phyloP scores from a whole-genome alignment of 768 basidiomycete species.

The Psilocybe sp. region DNA sequence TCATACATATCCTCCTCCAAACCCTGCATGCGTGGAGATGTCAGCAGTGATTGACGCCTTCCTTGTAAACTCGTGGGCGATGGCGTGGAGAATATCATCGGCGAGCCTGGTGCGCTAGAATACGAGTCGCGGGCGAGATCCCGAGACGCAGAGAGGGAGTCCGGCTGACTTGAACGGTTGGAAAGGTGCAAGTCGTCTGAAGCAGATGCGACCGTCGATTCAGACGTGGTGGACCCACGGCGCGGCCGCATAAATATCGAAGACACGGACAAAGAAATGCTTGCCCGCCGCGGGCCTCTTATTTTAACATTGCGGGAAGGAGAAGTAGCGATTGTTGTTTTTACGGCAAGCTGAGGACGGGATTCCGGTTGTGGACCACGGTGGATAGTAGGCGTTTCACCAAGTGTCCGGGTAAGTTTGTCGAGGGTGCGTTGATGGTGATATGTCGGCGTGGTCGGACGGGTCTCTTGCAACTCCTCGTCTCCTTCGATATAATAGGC shows the following conservation, averaged over 20 bases:
- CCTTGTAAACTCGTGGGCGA: slow-evolving; percentile 14
- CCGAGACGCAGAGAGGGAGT: slow-evolving; percentile 19
- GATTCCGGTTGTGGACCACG: background rate
- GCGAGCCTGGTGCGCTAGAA: slow-evolving; percentile 21
- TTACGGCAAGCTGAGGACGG: background rate
- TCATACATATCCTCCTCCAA: too few relatives aligned
- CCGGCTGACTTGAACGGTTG: slow-evolving; percentile 13
- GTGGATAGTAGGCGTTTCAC: slow-evolving; percentile 15
- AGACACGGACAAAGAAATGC: slow-evolving; percentile 13
- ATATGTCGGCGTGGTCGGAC: background rate
- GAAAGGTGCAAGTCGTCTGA: slow-evolving; percentile 19
- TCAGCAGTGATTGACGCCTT: background rate
- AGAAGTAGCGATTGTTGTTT: background rate
- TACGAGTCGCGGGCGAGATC: slow-evolving; percentile 9
- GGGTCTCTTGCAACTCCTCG: background rate
- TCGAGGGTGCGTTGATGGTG: slow-evolving; percentile 15
- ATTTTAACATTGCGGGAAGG: slow-evolving; percentile 3
- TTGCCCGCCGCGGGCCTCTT: slow-evolving; percentile 10
- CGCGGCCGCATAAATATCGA: slow-evolving; percentile 12
- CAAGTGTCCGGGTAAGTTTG: slow-evolving; percentile 27
- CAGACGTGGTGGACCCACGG: slow-evolving; percentile 9
- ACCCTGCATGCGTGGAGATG: background rate
- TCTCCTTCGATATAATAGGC: too few relatives aligned
- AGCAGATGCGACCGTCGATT: slow-evolving; percentile 12
- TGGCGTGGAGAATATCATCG: slow-evolving; percentile 27